phyloP scores from a whole-genome alignment of 2,329 filamentous ascomycete genomes.

The Penicillium hesseltinei region DNA sequence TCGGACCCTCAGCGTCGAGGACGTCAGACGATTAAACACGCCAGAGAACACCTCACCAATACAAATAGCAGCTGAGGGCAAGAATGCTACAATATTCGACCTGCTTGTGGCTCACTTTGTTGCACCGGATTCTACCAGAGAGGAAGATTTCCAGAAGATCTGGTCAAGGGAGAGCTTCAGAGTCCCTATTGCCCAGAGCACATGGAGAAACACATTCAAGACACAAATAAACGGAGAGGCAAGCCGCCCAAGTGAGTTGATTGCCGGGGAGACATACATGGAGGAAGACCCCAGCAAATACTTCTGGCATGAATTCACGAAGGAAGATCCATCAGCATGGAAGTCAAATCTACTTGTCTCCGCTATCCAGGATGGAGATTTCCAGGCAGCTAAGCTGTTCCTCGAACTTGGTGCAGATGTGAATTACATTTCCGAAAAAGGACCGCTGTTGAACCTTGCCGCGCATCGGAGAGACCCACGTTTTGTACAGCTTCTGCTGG shows the following conservation, averaged over 20 bases:
- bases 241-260: not conserved
- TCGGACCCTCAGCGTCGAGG: not conserved
- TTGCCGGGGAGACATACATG: not conserved
- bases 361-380: not conserved
- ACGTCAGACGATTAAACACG: not conserved
- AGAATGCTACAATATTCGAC: not conserved
- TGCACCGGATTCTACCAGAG: not conserved
- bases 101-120: not conserved
- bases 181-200: not conserved
- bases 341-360: not conserved
- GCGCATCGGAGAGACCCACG: not conserved
- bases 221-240: not conserved
- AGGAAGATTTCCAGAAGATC: not conserved
- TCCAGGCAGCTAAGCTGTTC: not conserved
- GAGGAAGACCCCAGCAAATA: not conserved
- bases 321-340: not conserved
- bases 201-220: not conserved
- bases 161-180: not conserved
- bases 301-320: not conserved
- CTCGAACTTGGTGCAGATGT: not conserved
- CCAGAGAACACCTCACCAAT: not conserved
- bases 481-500: not conserved
- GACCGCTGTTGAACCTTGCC: not conserved
- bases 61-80: not conserved
- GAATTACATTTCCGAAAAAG: not conserved